Conservation (phyloP, 1,139 yeast genomes). For the Candida freyschussii region DNA sequence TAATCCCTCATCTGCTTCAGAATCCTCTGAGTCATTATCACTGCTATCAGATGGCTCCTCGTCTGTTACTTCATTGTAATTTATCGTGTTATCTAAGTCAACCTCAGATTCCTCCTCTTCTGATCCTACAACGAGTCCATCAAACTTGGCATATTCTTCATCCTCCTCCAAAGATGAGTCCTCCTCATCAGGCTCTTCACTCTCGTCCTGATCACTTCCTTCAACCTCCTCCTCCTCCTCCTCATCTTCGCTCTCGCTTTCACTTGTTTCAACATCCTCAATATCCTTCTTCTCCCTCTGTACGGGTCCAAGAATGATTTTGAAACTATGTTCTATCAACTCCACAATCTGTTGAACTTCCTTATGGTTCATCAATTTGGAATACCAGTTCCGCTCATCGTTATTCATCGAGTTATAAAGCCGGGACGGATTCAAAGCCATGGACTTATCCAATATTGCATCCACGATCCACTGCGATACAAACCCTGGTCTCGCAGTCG, state of each 20-base stretch:
- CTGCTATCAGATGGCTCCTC: conserved; percentile 42
- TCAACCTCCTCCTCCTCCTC: conserved; percentile 26
- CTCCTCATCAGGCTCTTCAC: conserved; percentile 22
- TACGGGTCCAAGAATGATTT: conserved; percentile 54
- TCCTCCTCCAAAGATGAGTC: conserved; percentile 21
- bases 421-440: conserved; percentile 18
- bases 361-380: conserved; percentile 57
- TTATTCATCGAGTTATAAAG: conserved; percentile 18
- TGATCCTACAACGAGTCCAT: conserved; percentile 49
- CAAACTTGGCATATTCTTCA: conserved; percentile 41
- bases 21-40: conserved; percentile 34
- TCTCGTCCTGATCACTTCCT: conserved; percentile 18
- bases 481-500: conserved; percentile 7
- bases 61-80: conserved; percentile 60
- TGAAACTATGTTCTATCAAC: conserved; percentile 55
- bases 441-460: conserved; percentile 11
- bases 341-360: conserved; percentile 42
- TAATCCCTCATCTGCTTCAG: background rate
- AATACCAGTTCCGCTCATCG: conserved; percentile 26
- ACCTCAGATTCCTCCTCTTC: conserved; percentile 43
- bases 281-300: conserved; percentile 38
- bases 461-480: conserved; percentile 20
- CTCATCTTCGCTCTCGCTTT: conserved; percentile 20
- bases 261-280: conserved; percentile 18
- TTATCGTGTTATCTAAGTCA: conserved; percentile 34